Evolutionary conservation across 169 alveolate genomes (phyloP).

Genomic region (Sarcocystis neurona): DNA sequence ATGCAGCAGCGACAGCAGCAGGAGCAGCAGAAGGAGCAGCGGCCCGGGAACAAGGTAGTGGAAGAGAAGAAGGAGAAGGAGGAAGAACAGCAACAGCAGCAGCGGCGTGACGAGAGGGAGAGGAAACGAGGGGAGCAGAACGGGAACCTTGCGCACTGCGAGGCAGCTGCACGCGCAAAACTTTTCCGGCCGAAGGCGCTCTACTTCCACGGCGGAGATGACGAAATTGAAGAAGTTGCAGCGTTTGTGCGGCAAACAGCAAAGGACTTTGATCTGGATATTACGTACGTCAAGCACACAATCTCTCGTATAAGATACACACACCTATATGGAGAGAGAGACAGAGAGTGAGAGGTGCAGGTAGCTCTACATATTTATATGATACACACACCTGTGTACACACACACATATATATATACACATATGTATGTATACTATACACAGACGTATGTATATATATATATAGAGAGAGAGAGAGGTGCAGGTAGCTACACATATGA

Average conservation of each 20-base stretch:
- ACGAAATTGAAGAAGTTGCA: slow-evolving; percentile 38
- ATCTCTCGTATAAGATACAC: neutral
- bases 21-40: neutral
- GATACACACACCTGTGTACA: neutral
- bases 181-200: slow-evolving; percentile 28
- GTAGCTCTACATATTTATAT: neutral
- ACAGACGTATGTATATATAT: slow-evolving; percentile 1
- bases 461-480: too few species aligned
- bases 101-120: neutral
- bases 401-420: neutral
- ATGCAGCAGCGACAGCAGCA: neutral
- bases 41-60: neutral
- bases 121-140: too few species aligned
- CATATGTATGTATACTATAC: neutral
- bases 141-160: too few species aligned
- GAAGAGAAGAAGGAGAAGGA: neutral
- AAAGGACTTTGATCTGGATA: neutral
- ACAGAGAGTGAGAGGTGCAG: neutral
- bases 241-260: slow-evolving; percentile 37
- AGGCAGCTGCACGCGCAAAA: neutral
- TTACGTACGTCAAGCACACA: neutral
- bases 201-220: slow-evolving; percentile 30
- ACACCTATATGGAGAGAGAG: neutral
- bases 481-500: too few species aligned
- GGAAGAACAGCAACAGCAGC: neutral